Base-by-base conservation (phyloP, 2,329 filamentous ascomycete genomes). In the Escovopsis sp. region DNA sequence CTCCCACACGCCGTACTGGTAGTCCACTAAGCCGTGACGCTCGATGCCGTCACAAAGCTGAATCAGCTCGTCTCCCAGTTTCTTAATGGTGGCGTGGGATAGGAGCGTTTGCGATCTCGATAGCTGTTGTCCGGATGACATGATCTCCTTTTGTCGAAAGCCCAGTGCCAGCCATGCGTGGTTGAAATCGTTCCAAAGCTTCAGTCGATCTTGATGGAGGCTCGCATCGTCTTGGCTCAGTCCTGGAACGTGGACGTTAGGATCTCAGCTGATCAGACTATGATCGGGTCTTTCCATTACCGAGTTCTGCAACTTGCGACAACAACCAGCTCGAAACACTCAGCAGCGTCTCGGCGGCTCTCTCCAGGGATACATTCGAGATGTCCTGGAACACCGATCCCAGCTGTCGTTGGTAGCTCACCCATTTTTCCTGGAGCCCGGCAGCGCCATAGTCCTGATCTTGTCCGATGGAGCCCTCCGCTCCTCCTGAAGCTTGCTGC, bases 1-100 rank as follows among this genome's bases (percentile, higher is more conserved):
- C 62, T 96, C 91, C 76, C 86, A 93, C 26, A 96, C 85, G 8
- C 91, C 91, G 66, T 94, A 93, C 55, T 96, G 83, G 59, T 96
- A 98, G 64, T 98, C 91, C 10, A 98, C 86, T 39, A 98, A 67
- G n/a, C 91, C 91, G 57, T 93, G 81, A 51, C 82, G 80, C 61
- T 96, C 89, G 48, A 96, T 75, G 40, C 75, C 75, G 58, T 96
- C 87, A 58, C 88, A 94, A 40, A 94, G 69, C 40, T 79, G 74
- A 43, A 94, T 73, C 28, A 98, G 63, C 53, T 94, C 82, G 43
- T 82, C 80, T 11, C 85, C 86, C 74, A 96, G 80, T 51, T 78
- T 80, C 53, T 84, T 77, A 39, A 96, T 69, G 23, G 69, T 73
- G 3, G 82, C 79, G 49, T 74, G 69, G 30, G 74, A 73, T 52